Evolutionary conservation across 192 early-diverging fungal genomes (phyloP).

Genomic region (Backusella morwellensis): DNA sequence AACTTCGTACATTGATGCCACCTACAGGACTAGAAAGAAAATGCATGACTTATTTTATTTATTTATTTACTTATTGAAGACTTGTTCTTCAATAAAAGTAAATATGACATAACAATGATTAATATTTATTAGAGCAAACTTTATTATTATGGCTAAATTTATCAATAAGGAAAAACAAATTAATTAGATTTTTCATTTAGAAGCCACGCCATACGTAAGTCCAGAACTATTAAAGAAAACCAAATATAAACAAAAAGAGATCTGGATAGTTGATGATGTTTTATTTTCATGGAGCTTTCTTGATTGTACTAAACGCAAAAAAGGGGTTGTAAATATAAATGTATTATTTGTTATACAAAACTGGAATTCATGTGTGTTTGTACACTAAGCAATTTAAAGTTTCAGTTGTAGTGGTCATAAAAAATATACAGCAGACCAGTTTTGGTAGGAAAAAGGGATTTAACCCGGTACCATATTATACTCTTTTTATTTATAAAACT

Average conservation of each 20-base stretch:
- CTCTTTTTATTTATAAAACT: background rate
- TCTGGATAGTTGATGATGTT: background rate
- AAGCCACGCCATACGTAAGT: background rate
- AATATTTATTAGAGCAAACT: background rate
- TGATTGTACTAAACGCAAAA: background rate
- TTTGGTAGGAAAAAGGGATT: background rate
- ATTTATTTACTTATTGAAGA: background rate
- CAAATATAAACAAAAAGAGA: background rate
- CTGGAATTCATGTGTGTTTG: background rate
- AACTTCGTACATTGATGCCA: background rate
- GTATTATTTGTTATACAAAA: background rate
- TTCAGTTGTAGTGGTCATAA: background rate
- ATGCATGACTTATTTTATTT: background rate
- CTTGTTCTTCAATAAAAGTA: background rate
- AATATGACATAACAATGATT: background rate
- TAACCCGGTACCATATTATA: background rate
- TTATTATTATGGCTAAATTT: background rate
- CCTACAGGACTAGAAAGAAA: background rate
- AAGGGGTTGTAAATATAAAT: background rate
- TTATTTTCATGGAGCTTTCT: background rate
- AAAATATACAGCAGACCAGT: background rate
- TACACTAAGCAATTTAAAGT: background rate
- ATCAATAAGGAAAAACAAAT: background rate
- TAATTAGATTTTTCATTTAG: background rate
- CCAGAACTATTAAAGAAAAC: background rate